Evolutionary conservation across 148 eudicot species (phyloP), one percentile per base, ranked within the genome.

Genomic region (Rhododendron ovatum): DNA sequence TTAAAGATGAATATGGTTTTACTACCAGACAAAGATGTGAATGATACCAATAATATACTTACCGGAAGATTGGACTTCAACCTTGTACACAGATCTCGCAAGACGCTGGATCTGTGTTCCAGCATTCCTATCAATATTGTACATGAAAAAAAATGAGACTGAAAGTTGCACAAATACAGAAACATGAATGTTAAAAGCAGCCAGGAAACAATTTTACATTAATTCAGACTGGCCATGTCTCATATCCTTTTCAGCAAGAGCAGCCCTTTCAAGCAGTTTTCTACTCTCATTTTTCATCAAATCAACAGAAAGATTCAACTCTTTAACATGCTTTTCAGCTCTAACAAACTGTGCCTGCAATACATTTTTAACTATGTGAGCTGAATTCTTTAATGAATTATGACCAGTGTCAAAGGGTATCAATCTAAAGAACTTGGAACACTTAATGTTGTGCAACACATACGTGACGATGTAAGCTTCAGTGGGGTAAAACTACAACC

Each of bases 161-260:
- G 28, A 74, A 71, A 85, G 37, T 53, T 28, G 45, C 39, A 26
- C 26, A 39, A 39, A 50, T 51, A 18, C 63, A 18, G 47, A 30
- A 17, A 35, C 59, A 80, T 20, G 17, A 22, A 67, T 35, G 82
- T 24, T 83, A 22, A 20, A n/a, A 24, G 59, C 8, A 14, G 10
- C 12, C 18, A n/a, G 43, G 77, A 74, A 65, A 33, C 75, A 67
- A 57, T 24, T 43, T 26, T 92, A 95, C 99, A 85, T 88, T 61
- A 96, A 92, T 81, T 93, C 92, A 88, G 91, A 84, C 65, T 78
- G 92, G 83, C 98, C 98, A 79, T 84, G 91, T 75, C 28, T 87
- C 99, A 96, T 95, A 80, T 94, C 99, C 86, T 91, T 94, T 88
- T 95, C 98, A 88, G 99, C 99, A 88, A 94, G 91, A 83, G 90